Base-by-base conservation (phyloP, 371 early-diverging fungal species). In the Thermomucor indicae-seudaticae region DNA sequence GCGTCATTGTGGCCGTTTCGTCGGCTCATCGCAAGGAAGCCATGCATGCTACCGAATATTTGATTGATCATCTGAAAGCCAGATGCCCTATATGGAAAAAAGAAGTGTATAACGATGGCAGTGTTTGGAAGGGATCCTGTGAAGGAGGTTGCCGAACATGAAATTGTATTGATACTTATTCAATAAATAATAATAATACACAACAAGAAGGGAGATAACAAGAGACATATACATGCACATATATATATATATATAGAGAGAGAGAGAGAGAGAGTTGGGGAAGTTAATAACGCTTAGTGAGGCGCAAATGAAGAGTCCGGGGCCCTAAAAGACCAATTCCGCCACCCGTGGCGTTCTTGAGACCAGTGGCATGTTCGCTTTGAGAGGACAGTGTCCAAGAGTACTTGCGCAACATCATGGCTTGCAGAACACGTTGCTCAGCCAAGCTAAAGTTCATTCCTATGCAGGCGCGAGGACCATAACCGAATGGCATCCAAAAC, bases 71-170 rank as follows among this genome's bases (percentile, higher is more conserved):
- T 40, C 73, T 95, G 12, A 95, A 95, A 59, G 81, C 65, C 3
- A 65, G 78, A 10, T 86, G 89, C 39, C 93, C 93, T 2, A 89
- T 95, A 34, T 95, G 94, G 94, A 95, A 95, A 62, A 86, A 84
- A 60, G 96, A 95, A 63, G 65, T 88, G 3, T 88, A 92, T 46
- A 74, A 74, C 16, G 89, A 87, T 55, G 93, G 91, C 0, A 83
- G 79, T 25, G 68, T 75, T 5, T 91, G 93, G 93, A 91, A 89
- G 70, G 86, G 75, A 7, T 16, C 53, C 5, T 64, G 64, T 25
- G 16, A 43, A 25, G 16, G 17, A 38, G 8, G 38, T 20, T n/a
- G n/a, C n/a, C n/a, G n/a, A n/a, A n/a, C n/a, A n/a, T n/a, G n/a
- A n/a, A n/a, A n/a, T n/a, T n/a, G n/a, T n/a, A n/a, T n/a, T n/a